Percentiles rank a stretch among this genome's conserved stretches.
Conservation (phyloP, 2,329 filamentous ascomycete species). For the Claviceps sp. region DNA sequence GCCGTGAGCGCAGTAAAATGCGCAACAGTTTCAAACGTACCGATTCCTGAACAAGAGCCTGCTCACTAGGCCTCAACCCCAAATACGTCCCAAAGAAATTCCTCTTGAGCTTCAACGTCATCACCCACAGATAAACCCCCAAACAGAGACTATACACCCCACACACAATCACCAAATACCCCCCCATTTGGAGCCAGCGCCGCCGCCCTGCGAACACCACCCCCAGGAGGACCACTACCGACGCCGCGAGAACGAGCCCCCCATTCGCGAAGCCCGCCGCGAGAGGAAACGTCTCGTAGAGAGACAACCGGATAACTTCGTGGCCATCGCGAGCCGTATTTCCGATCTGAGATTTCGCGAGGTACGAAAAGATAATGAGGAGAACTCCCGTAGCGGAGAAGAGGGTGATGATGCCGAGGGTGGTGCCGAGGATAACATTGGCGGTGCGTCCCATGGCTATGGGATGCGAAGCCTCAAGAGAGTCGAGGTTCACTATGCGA, state of each 20-base stretch:
- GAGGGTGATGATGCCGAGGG: conserved; percentile 33
- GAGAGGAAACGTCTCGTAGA: conserved; percentile 41
- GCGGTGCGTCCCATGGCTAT: conserved; percentile 24
- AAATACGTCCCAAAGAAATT: conserved; percentile 50
- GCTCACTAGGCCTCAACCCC: conserved; percentile 38
- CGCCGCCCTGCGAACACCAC: conserved; percentile 49
- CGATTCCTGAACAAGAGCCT: conserved; percentile 56
- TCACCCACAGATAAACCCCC: conserved; percentile 57
- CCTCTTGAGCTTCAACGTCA: conserved; percentile 54
- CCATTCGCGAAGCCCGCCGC: conserved; percentile 60
- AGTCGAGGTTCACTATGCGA: no score
- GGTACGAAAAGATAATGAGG: conserved; percentile 40
- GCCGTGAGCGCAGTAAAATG: no score
- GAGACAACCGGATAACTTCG: conserved; percentile 35
- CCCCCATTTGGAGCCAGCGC: conserved; percentile 56
- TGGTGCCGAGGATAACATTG: conserved; percentile 40
- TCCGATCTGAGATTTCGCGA: conserved; percentile 33
- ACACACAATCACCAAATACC: conserved; percentile 49
- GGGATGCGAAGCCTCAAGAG: no score
- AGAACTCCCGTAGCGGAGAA: conserved; percentile 41
- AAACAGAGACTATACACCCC: conserved; percentile 51
- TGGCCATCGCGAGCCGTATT: conserved; percentile 29
- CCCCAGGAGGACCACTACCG: conserved; percentile 57
- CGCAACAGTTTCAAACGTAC: conserved; percentile 28
- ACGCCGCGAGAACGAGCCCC: conserved; percentile 56